These are phyloP conservation scores for Metarhizium robertsii DNA, from an alignment of 2,329 filamentous ascomycete species.

Conservation along the genomic window DNA sequence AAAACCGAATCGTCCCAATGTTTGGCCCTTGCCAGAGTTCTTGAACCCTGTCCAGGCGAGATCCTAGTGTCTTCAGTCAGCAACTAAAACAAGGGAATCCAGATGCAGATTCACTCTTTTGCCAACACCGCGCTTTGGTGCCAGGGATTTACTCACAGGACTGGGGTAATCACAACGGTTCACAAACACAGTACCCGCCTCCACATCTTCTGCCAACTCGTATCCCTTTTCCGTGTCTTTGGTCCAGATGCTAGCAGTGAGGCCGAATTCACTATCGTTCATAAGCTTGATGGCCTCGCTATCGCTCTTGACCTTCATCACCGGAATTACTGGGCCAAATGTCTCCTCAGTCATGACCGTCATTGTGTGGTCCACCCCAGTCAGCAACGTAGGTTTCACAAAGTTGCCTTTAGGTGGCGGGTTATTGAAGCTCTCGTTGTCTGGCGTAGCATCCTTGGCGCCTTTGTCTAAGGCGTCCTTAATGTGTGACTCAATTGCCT, in stretches of 20 bases:
- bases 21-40: constrained; percentile 87
- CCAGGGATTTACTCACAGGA: constrained; percentile 53
- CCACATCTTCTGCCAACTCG: constrained; percentile 68
- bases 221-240: constrained; percentile 72
- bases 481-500: constrained; percentile 69
- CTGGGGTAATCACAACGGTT: constrained; percentile 90
- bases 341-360: constrained; percentile 87
- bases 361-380: constrained; percentile 74
- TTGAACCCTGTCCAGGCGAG: constrained; percentile 98
- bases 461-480: constrained; percentile 75
- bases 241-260: constrained; percentile 97
- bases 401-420: constrained; percentile 77
- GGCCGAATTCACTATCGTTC: constrained; percentile 90
- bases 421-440: constrained; percentile 66
- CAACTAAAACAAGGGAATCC: constrained; percentile 1
- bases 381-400: constrained; percentile 76
- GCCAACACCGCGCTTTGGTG: background rate
- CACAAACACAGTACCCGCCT: constrained; percentile 92
- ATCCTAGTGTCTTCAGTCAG: constrained; percentile 43
- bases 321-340: constrained; percentile 84
- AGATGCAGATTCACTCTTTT: no score
- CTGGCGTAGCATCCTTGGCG: constrained; percentile 74
- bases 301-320: constrained; percentile 78
- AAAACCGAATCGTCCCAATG: constrained; percentile 81
- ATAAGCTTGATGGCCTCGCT: constrained; percentile 74